Base-by-base conservation (phyloP, 495 filamentous ascomycete genomes). In the Trichoderma reesei region DNA sequence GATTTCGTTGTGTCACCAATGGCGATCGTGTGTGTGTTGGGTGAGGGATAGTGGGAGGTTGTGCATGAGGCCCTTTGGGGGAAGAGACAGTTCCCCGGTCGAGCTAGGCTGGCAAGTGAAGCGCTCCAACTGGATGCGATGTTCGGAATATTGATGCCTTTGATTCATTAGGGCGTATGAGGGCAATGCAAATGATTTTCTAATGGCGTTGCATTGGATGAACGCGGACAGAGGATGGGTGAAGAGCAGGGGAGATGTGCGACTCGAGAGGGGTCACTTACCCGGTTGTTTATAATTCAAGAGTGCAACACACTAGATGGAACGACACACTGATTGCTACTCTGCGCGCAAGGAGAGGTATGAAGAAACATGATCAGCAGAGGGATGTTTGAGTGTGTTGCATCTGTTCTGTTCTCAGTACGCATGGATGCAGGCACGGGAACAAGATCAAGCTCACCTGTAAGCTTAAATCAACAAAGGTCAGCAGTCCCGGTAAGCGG, bases 401-500 rank as follows among this genome's bases (percentile, higher is more conserved):
- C 51, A 56, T 56, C 26, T 56, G 51, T 33, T 20, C 20, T 31
- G 31, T 26, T 56, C 20, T 2, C 34, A 20, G 33, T 56, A 33
- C 51, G 34, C 8, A 16, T 10, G 16, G 20, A 56, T 26, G 26
- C 51, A 56, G 51, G 51, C 34, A 56, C 51, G 20, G 34, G 26
- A 26, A 34, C 26, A 26, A 56, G 26, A 33, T 10, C 51, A 13
- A 10, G 11, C 3, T 7, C 38, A n/a, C 5, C 14, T 13, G 11
- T 56, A 56, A 56, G 51, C 51, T 56, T 56, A 56, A 56, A 56
- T 56, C 44, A 8, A 56, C 26, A 26, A 26, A 26, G 26, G 26
- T 26, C 26, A 1, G 26, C 26, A 26, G 26, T 26, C 26, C 26
- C 26, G 26, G 26, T 26, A 26, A 26, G 26, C 26, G 26, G 26